A percentile compares a stretch with the other conserved stretches of the same genome.
Conservation (phyloP, 306 rosid genomes). For the Acacia acuminata region DNA sequence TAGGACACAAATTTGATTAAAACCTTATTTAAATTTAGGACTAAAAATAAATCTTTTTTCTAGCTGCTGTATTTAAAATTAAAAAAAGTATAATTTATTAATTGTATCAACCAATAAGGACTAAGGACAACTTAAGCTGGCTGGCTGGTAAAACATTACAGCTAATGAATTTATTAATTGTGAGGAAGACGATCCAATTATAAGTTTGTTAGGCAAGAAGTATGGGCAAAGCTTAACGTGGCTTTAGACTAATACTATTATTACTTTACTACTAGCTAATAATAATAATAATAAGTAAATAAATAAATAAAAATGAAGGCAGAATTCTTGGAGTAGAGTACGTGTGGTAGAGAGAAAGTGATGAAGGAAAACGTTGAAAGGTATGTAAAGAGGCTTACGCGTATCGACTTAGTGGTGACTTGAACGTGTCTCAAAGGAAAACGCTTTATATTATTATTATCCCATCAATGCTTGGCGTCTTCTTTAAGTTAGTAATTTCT, state of each 20-base stretch:
- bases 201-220: not conserved
- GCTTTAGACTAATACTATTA: not conserved
- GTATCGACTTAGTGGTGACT: not conserved
- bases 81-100: no score
- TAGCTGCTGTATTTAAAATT: no score
- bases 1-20: no score
- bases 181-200: not conserved
- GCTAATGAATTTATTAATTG: no score
- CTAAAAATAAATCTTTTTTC: no score
- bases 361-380: not conserved
- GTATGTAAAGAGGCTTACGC: not conserved
- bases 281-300: not conserved
- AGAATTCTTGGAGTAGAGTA: not conserved
- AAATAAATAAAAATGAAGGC: not conserved
- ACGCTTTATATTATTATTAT: not conserved
- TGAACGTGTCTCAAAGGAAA: constrained; percentile 24
- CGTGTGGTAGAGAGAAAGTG: not conserved
- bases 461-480: constrained; percentile 21
- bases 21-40: no score
- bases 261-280: not conserved
- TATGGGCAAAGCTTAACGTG: not conserved
- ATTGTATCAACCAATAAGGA: no score
- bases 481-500: not conserved
- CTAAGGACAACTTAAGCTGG: no score
- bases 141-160: no score